Conservation (phyloP, 2,329 filamentous ascomycete genomes). For the Xylaria sp. region DNA sequence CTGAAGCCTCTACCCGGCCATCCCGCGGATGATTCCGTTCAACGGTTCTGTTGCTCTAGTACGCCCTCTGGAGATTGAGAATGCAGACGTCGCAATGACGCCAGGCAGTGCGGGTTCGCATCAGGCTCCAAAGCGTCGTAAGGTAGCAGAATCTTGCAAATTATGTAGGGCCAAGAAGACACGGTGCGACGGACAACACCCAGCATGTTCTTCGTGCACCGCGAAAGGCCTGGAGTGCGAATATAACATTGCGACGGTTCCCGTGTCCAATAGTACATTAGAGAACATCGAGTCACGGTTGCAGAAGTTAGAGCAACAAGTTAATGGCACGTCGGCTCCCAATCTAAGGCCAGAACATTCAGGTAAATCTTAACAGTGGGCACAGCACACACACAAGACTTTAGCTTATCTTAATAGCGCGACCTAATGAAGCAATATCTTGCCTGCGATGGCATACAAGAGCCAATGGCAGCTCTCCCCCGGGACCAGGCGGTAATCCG, state of each 20-base stretch:
- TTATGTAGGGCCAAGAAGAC: constrained; percentile 4
- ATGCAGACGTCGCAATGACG: background rate
- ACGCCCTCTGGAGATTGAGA: background rate
- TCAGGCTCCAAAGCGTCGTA: background rate
- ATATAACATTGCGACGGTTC: background rate
- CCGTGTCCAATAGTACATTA: background rate
- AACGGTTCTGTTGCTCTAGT: no score
- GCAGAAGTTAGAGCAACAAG: background rate
- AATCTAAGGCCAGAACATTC: background rate
- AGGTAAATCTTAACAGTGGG: background rate
- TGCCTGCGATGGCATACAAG: constrained; percentile 1
- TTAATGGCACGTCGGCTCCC: background rate
- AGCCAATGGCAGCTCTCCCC: background rate
- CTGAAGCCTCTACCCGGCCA: background rate
- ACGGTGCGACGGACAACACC: background rate
- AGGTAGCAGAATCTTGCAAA: constrained; percentile 1
- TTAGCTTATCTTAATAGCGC: background rate
- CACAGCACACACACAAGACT: background rate
- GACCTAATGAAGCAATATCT: background rate
- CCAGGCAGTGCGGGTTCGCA: background rate
- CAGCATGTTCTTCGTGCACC: background rate
- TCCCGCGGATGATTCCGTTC: background rate
- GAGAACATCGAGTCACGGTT: background rate
- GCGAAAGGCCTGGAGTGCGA: background rate
- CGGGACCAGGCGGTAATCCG: background rate